These are phyloP conservation scores for Tricholoma hemisulphureum DNA, from an alignment of 768 basidiomycete genomes.

Conservation along the genomic window DNA sequence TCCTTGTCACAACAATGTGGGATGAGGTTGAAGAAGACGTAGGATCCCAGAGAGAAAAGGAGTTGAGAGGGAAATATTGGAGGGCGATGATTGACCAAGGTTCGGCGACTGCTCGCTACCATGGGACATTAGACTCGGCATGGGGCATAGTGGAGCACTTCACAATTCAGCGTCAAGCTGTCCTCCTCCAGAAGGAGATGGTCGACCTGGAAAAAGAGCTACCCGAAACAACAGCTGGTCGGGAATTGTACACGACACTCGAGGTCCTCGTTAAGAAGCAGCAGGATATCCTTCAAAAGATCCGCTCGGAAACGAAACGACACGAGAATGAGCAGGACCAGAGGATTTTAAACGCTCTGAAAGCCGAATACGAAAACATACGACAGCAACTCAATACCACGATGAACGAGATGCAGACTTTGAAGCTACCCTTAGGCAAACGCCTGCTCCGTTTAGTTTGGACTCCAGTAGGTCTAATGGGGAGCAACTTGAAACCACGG, in stretches of 20 bases:
- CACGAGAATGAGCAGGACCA: neutral
- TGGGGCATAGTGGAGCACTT: conserved; percentile 37
- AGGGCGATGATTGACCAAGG: conserved; percentile 41
- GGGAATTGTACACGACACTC: conserved; percentile 6
- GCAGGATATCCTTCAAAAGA: conserved; percentile 1
- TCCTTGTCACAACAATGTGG: conserved; percentile 52
- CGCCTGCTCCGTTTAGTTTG: neutral
- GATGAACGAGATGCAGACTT: neutral
- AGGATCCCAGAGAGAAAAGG: conserved; percentile 36
- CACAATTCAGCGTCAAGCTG: conserved; percentile 6
- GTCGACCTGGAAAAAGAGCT: conserved; percentile 20
- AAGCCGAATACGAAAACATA: neutral
- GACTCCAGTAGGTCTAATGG: neutral
- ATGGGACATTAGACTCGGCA: conserved; percentile 34
- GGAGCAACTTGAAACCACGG: neutral
- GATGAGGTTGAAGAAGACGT: conserved; percentile 31
- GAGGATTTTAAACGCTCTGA: neutral
- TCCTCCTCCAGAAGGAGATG: conserved; percentile 26
- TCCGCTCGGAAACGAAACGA: neutral
- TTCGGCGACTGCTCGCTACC: conserved; percentile 35
- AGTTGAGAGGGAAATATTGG: conserved; percentile 44
- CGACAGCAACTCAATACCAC: neutral
- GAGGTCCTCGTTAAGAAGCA: conserved; percentile 9
- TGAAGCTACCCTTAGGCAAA: conserved; percentile 1
- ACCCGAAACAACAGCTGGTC: conserved; percentile 9